Evolutionary conservation across 1,139 yeast species (phyloP).

Genomic region (Nakaseomyces sp.): DNA sequence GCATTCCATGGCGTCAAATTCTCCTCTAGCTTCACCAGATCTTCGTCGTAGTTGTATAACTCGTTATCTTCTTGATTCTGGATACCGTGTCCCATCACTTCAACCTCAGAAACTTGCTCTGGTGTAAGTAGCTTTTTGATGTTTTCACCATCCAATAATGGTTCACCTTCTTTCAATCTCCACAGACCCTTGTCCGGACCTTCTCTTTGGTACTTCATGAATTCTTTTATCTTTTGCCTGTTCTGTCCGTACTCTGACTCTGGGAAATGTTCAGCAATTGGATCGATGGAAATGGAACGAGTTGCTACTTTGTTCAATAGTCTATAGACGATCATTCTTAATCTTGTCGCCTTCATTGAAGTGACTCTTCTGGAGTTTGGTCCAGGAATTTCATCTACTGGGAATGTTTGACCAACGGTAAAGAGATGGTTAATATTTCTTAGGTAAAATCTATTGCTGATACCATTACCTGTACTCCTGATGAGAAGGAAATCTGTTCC

Average conservation of each 20-base stretch:
- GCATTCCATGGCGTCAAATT: slow-evolving; percentile 92
- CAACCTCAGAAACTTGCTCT: slow-evolving; percentile 80
- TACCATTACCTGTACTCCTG: slow-evolving; percentile 73
- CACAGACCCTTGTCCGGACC: slow-evolving; percentile 95
- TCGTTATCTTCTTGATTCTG: slow-evolving; percentile 71
- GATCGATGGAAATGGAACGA: slow-evolving; percentile 74
- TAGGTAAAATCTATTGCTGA: slow-evolving; percentile 47
- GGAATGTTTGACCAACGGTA: slow-evolving; percentile 87
- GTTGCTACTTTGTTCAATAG: slow-evolving; percentile 70
- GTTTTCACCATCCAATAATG: slow-evolving; percentile 68
- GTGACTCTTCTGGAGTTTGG: slow-evolving; percentile 97
- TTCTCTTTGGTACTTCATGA: slow-evolving; percentile 93
- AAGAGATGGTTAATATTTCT: slow-evolving; percentile 65
- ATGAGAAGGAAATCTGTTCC: slow-evolving; percentile 76
- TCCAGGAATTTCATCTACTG: slow-evolving; percentile 92
- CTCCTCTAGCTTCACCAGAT: slow-evolving; percentile 55
- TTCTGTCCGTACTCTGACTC: slow-evolving; percentile 98
- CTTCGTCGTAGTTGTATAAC: slow-evolving; percentile 41
- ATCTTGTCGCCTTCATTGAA: slow-evolving; percentile 79
- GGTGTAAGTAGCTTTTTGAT: slow-evolving; percentile 83
- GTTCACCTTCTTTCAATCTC: slow-evolving; percentile 73
- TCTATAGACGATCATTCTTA: slow-evolving; percentile 89
- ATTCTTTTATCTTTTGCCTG: slow-evolving; percentile 89
- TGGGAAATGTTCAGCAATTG: slow-evolving; percentile 87
- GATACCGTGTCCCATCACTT: slow-evolving; percentile 90